Evolutionary conservation across 176 grass and related monocot genomes (phyloP).

Genomic region (Miscanthus lutarioriparius): DNA sequence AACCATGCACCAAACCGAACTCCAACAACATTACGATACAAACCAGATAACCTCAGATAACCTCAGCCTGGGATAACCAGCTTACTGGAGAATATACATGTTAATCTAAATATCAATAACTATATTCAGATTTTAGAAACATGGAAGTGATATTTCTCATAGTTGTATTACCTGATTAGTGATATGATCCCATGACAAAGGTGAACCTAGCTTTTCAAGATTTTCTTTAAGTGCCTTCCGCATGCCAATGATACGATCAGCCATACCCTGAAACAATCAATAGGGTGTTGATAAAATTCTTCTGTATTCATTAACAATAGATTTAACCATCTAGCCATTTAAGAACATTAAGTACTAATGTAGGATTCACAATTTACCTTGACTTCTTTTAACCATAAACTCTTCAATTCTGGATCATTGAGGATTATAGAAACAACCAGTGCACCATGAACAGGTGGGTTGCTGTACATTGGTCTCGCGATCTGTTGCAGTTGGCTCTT

Average conservation of each 20-base stretch:
- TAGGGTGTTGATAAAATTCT: not conserved
- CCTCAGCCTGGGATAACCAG: not conserved
- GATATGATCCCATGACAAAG: constrained; percentile 92
- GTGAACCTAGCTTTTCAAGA: constrained; percentile 73
- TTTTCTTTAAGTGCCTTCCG: constrained; percentile 76
- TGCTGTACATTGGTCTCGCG: constrained; percentile 97
- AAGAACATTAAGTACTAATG: not conserved
- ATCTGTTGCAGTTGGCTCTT: constrained; percentile 98
- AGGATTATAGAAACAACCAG: constrained; percentile 91
- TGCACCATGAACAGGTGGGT: constrained; percentile 89
- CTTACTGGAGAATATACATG: not conserved
- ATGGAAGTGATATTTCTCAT: not conserved
- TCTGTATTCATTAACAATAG: not conserved
- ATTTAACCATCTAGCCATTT: not conserved
- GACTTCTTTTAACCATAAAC: constrained; percentile 87
- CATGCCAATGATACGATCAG: constrained; percentile 97
- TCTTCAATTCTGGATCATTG: constrained; percentile 83
- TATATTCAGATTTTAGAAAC: constrained; percentile 26
- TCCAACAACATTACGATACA: constrained; percentile 14
- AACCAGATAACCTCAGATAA: not conserved
- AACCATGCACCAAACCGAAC: not conserved
- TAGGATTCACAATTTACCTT: constrained; percentile 58
- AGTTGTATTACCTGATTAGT: constrained; percentile 76
- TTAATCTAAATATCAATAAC: not conserved
- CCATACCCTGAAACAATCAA: constrained; percentile 70